Evolutionary conservation across 1,284 basidiomycete genomes (phyloP).

Genomic region (Vanrija humicola): DNA sequence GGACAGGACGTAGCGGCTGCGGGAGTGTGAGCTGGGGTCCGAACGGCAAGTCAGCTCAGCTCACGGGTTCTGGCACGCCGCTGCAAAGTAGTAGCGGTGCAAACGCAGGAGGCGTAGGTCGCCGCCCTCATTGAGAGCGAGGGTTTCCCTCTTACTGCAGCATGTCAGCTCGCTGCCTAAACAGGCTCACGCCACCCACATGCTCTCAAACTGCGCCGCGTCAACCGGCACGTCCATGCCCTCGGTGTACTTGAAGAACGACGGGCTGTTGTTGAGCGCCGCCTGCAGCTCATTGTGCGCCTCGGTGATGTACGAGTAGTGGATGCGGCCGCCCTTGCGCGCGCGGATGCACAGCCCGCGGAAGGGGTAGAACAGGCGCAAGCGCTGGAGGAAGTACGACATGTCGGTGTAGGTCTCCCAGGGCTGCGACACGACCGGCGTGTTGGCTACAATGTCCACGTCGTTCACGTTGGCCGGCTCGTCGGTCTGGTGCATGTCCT

Average conservation of each 20-base stretch:
- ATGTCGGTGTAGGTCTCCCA: slow-evolving; percentile 24
- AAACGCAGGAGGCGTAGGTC: slow-evolving; percentile 24
- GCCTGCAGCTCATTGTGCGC: slow-evolving; percentile 18
- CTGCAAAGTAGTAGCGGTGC: slow-evolving; percentile 26
- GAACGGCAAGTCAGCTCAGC: not conserved
- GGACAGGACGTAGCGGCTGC: slow-evolving; percentile 16
- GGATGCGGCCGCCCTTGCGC: slow-evolving; percentile 19
- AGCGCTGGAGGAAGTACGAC: slow-evolving; percentile 24
- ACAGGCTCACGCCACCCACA: slow-evolving; percentile 1
- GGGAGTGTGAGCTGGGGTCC: not conserved
- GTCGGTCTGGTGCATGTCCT: slow-evolving; percentile 22
- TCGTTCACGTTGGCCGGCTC: slow-evolving; percentile 29
- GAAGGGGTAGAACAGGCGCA: slow-evolving; percentile 24
- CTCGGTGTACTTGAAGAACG: slow-evolving; percentile 16
- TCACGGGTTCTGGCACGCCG: slow-evolving; percentile 21
- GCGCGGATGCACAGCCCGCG: slow-evolving; percentile 21
- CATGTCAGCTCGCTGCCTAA: not conserved
- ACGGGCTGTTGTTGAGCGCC: slow-evolving; percentile 12
- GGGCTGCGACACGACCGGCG: slow-evolving; percentile 15
- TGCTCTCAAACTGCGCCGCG: slow-evolving; percentile 15
- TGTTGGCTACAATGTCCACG: slow-evolving; percentile 12
- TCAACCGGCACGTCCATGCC: slow-evolving; percentile 5
- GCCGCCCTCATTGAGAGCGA: slow-evolving; percentile 21
- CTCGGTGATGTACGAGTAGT: slow-evolving; percentile 22
- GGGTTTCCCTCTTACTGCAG: slow-evolving; percentile 17